Evolutionary conservation across 1,284 basidiomycete species (phyloP), one percentile per base, ranked within the genome.

Genomic region (Kalmanozyma brasiliensis): DNA sequence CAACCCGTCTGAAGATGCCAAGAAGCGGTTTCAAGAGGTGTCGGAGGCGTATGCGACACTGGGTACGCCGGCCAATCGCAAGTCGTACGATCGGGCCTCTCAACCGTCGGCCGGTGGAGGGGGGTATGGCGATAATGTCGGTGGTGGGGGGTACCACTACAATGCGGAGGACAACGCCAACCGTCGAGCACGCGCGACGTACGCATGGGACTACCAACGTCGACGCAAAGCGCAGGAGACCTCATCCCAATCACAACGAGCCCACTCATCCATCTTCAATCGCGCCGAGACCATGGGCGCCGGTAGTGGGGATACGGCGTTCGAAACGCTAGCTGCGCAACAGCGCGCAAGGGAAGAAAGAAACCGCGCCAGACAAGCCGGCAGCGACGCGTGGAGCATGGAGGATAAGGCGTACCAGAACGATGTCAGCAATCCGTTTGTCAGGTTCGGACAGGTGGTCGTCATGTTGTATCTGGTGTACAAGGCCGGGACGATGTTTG

Each of bases 201-300:
- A 80, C 38, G 80, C 80, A 2, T 82, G 80, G 80, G 77, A 77
- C 19, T 78, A 81, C 55, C 74, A 75, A 34, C 52, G 66, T 7
- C 45, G 77, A 5, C 55, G 59, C 1, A 46, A 47, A n/a, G 41
- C 49, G 20, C 20, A 30, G 4, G 34, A 48, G 11, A 4, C 17
- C 11, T 8, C 16, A 13, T 4, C n/a, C 11, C 11, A 17, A 9
- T 4, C n/a, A 14, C n/a, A 26, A 9, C 53, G 49, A 26, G 43
- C 48, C 1, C 56, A 61, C 22, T 48, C 47, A 13, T 30, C 24
- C 7, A 51, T 68, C 13, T 57, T 58, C 22, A 51, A 43, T n/a
- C n/a, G n/a, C 34, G 36, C 57, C 4, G 17, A 8, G 1, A 17
- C 20, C 7, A 26, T 8, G 19, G 19, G 9, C 13, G 29, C 14